Percentiles rank a stretch among this genome's conserved stretches.
Evolutionary conservation across 257 asterid species (phyloP).

Genomic region (Echites panduratus): DNA sequence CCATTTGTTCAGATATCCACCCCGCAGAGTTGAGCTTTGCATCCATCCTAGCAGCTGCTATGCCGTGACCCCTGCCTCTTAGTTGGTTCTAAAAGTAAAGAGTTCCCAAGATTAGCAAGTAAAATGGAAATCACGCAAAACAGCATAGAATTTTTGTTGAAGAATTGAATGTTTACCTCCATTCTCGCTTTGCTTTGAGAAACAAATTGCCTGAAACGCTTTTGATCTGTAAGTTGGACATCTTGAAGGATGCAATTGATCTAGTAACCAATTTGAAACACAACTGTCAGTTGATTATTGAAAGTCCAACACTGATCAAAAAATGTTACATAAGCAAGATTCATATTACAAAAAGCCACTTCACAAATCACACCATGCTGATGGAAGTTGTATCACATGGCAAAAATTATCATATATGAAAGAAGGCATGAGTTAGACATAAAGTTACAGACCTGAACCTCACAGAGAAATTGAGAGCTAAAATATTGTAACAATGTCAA

Average conservation of each 20-base stretch:
- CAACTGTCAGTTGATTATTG: constrained; percentile 7
- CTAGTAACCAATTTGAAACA: constrained; percentile 38
- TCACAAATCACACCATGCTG: neutral
- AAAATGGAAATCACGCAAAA: neutral
- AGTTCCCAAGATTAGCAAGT: constrained; percentile 17
- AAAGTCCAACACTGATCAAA: neutral
- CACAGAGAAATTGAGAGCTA: neutral
- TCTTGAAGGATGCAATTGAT: constrained; percentile 82
- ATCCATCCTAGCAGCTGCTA: constrained; percentile 97
- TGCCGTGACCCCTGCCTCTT: constrained; percentile 97
- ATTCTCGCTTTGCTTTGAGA: constrained; percentile 95
- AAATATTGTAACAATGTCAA: neutral
- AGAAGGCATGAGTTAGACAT: neutral
- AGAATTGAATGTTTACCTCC: constrained; percentile 56
- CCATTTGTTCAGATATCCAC: constrained; percentile 97
- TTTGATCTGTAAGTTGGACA: constrained; percentile 89
- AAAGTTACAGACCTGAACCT: neutral
- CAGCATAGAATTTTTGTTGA: constrained; percentile 12
- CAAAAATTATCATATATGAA: neutral
- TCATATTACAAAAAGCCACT: neutral
- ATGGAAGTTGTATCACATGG: neutral
- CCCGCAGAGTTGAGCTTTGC: constrained; percentile 97
- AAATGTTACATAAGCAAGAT: neutral
- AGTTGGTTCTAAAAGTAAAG: constrained; percentile 64
- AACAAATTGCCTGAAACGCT: constrained; percentile 96